Conservation (phyloP, 2,329 filamentous ascomycete genomes). For the Fonsecaea monophora region DNA sequence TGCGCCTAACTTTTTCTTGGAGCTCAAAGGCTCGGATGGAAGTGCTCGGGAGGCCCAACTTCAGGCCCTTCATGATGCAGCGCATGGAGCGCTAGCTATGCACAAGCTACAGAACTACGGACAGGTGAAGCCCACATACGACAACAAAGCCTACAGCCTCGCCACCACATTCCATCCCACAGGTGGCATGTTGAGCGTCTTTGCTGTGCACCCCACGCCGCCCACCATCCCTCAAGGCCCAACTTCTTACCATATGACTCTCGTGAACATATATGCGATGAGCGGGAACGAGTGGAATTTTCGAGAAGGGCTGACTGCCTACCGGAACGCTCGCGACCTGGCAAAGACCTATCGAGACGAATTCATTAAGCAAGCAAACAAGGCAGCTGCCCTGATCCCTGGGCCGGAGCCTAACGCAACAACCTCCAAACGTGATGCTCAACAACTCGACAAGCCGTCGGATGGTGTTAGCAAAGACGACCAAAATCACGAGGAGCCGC, state of each 20-base stretch:
- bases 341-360: conserved; percentile 48
- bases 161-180: too few species aligned
- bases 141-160: too few species aligned
- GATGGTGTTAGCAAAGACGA: too few species aligned
- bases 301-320: conserved; percentile 45
- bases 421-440: too few species aligned
- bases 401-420: too few species aligned
- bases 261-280: conserved; percentile 43
- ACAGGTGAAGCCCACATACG: too few species aligned
- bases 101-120: too few species aligned
- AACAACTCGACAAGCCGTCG: too few species aligned
- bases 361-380: conserved; percentile 47
- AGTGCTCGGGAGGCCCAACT: conserved; percentile 7
- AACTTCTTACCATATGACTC: conserved; percentile 52
- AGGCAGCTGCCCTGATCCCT: conserved; percentile 8
- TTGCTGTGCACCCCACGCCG: conserved; percentile 20
- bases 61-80: too few species aligned
- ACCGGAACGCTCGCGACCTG: conserved; percentile 51
- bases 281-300: conserved; percentile 44
- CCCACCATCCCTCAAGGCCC: conserved; percentile 30
- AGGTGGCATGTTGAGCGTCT: conserved; percentile 17
- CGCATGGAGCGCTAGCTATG: too few species aligned
- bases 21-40: conserved; percentile 27
- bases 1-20: conserved; percentile 31
- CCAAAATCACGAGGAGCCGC: too few species aligned